A percentile compares a stretch with the other conserved stretches of the same genome.
Evolutionary conservation across 495 filamentous ascomycete genomes (phyloP).

Genomic region (Aspergillus indologenus): DNA sequence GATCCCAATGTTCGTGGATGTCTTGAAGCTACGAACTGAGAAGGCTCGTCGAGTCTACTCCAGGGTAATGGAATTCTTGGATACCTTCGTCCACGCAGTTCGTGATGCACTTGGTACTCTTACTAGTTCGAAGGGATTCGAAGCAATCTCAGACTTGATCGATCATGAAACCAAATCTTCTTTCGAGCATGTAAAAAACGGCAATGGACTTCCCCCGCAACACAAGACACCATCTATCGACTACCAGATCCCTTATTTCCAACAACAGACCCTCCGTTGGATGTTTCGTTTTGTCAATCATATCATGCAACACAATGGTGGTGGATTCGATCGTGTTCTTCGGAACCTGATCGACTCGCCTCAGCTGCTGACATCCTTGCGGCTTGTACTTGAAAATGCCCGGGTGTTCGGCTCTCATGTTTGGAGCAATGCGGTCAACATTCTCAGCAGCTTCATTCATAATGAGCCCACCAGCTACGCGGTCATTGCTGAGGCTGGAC

Average conservation of each 20-base stretch:
- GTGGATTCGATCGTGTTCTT: constrained; percentile 82
- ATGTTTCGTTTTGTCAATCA: constrained; percentile 95
- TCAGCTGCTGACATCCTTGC: constrained; percentile 70
- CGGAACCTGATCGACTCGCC: constrained; percentile 94
- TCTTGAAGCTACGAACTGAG: constrained; percentile 76
- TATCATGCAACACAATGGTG: constrained; percentile 81
- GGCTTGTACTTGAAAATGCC: constrained; percentile 76
- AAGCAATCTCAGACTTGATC: constrained; percentile 80
- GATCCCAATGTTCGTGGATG: constrained; percentile 83
- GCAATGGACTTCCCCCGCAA: constrained; percentile 70
- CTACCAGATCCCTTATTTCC: constrained; percentile 86
- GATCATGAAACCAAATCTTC: constrained; percentile 74
- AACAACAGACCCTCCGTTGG: constrained; percentile 89
- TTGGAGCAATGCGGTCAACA: constrained; percentile 88
- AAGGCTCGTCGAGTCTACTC: constrained; percentile 80
- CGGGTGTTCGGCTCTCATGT: constrained; percentile 80
- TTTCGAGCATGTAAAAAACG: constrained; percentile 57
- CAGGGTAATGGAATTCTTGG: constrained; percentile 78
- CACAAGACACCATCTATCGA: constrained; percentile 81
- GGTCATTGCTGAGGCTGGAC: constrained; percentile 88
- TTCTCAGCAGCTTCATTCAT: constrained; percentile 94
- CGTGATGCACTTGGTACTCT: constrained; percentile 77
- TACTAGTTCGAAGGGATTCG: constrained; percentile 75
- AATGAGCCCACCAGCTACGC: constrained; percentile 98
- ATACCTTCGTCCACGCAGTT: constrained; percentile 77